phyloP scores from a whole-genome alignment of 2,329 filamentous ascomycete species.

The Colletotrichum orchidophilum region DNA sequence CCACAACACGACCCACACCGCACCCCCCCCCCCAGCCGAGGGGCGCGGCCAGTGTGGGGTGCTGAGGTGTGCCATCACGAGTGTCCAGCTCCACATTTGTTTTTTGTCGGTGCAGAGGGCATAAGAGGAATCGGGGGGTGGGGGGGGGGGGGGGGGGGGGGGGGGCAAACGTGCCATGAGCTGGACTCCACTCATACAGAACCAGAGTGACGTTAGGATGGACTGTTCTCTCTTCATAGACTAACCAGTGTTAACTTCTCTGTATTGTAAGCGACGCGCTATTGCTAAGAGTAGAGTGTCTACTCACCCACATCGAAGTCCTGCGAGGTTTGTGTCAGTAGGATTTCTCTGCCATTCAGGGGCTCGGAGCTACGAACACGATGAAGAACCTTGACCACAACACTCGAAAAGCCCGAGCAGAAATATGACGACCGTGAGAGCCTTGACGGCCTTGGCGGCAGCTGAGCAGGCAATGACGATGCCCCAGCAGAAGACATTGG shows the following conservation, averaged over 20 bases:
- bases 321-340: background rate
- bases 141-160: too few species aligned
- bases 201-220: slow-evolving; percentile 70
- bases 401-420: slow-evolving; percentile 36
- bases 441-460: slow-evolving; percentile 16
- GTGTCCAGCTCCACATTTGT: too few species aligned
- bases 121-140: too few species aligned
- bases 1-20: too few species aligned
- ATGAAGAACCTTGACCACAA: slow-evolving; percentile 53
- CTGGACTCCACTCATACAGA: slow-evolving; percentile 66
- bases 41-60: too few species aligned
- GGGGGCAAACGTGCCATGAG: slow-evolving; percentile 50
- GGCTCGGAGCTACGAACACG: slow-evolving; percentile 37
- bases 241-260: slow-evolving; percentile 6
- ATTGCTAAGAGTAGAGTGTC: too few species aligned
- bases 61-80: too few species aligned
- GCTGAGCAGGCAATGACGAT: slow-evolving; percentile 47
- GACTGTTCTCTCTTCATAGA: slow-evolving; percentile 66
- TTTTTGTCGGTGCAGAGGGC: too few species aligned
- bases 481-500: slow-evolving; percentile 54
- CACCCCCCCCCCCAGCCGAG: too few species aligned
- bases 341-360: too few species aligned
- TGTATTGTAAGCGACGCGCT: background rate
- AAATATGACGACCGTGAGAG: slow-evolving; percentile 34
- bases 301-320: slow-evolving; percentile 50